Percentiles rank a stretch among this genome's conserved stretches.
These are phyloP conservation scores for Euphrasia confusa DNA, from an alignment of 257 asterid genomes.

Conservation along the genomic window DNA sequence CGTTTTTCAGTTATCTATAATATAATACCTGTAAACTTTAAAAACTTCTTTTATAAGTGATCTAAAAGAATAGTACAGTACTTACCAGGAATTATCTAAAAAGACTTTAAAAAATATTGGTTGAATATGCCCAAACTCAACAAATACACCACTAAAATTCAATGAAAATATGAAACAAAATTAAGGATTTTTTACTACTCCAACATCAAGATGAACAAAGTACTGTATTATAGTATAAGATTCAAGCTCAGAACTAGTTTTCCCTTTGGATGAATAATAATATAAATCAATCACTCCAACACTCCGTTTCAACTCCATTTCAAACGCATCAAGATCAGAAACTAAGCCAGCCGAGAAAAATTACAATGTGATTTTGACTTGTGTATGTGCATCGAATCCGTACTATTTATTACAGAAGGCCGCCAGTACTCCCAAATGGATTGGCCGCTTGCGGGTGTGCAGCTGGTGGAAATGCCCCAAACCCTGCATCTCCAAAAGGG, in stretches of 20 bases:
- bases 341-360: constrained; percentile 20
- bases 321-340: constrained; percentile 27
- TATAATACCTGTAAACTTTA: too few species aligned
- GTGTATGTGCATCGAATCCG: neutral
- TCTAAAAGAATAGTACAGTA: too few species aligned
- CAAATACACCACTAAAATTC: too few species aligned
- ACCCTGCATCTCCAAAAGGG: constrained; percentile 61
- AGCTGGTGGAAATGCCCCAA: constrained; percentile 50
- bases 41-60: too few species aligned
- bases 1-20: too few species aligned
- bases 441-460: constrained; percentile 61
- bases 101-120: too few species aligned
- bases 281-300: neutral
- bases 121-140: too few species aligned
- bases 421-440: constrained; percentile 70
- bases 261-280: constrained; percentile 18
- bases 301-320: constrained; percentile 27
- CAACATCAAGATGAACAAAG: neutral
- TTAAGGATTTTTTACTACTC: neutral
- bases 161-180: too few species aligned
- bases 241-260: constrained; percentile 23
- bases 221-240: constrained; percentile 7
- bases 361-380: constrained; percentile 20
- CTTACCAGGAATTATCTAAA: too few species aligned
- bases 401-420: constrained; percentile 43